Evolutionary conservation across 2,329 filamentous ascomycete genomes (phyloP).

Genomic region (Pseudopithomyces maydicus): DNA sequence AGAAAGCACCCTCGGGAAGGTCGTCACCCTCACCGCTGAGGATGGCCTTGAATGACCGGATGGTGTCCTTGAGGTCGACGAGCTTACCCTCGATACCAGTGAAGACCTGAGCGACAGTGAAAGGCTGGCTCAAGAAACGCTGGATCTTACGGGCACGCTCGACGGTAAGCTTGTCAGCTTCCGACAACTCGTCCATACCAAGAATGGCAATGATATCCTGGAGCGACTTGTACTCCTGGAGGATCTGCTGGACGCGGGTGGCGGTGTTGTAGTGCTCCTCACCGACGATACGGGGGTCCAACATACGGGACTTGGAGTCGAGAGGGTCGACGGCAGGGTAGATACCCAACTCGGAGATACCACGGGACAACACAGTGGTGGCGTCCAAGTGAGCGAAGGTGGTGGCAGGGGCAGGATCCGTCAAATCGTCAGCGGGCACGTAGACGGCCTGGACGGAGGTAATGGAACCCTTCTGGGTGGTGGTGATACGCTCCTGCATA

Average conservation of each 20-base stretch:
- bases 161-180: constrained; percentile 99
- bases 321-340: constrained; percentile 99
- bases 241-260: constrained; percentile 95
- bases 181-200: constrained; percentile 99
- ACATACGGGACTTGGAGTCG: constrained; percentile 99
- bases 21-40: constrained; percentile 93
- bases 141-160: constrained; percentile 99
- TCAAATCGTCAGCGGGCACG: constrained; percentile 99
- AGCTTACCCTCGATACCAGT: constrained; percentile 95
- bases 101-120: constrained; percentile 87
- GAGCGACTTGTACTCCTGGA: constrained; percentile 99
- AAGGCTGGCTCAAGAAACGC: constrained; percentile 99
- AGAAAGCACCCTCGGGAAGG: constrained; percentile 89
- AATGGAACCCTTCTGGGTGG: constrained; percentile 99
- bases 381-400: constrained; percentile 99
- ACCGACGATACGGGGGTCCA: constrained; percentile 97
- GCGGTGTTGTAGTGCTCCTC: constrained; percentile 97
- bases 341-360: constrained; percentile 99
- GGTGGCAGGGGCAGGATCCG: constrained; percentile 98
- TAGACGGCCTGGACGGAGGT: constrained; percentile 99
- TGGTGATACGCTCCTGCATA: constrained; percentile 99
- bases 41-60: constrained; percentile 96
- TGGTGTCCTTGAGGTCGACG: constrained; percentile 98
- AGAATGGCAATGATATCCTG: constrained; percentile 99
- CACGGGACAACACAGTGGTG: constrained; percentile 99